Percentiles rank a stretch among this genome's conserved stretches.
These are phyloP conservation scores for Fusarium brevicatenulatum DNA, from an alignment of 2,329 filamentous ascomycete species.

Conservation along the genomic window DNA sequence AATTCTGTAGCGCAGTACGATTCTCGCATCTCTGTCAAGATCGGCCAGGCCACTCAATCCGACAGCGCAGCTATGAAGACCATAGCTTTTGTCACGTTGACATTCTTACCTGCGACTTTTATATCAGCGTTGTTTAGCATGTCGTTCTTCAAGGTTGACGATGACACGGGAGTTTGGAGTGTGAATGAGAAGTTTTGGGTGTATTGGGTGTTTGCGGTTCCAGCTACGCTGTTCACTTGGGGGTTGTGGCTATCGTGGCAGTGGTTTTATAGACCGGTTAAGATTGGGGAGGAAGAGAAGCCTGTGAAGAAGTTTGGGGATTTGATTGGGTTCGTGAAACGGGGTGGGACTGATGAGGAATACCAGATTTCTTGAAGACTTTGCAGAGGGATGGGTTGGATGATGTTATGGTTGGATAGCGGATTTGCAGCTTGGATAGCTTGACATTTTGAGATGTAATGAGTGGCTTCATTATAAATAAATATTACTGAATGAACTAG, in stretches of 20 bases:
- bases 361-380: neutral
- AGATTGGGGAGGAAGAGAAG: conserved; percentile 21
- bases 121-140: conserved; percentile 60
- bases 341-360: neutral
- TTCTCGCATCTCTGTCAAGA: conserved; percentile 50
- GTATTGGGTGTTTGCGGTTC: conserved; percentile 48
- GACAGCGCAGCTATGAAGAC: conserved; percentile 64
- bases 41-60: conserved; percentile 52
- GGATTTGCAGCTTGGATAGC: neutral
- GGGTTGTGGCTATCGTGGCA: conserved; percentile 36
- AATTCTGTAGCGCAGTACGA: conserved; percentile 57
- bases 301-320: neutral
- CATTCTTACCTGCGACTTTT: conserved; percentile 63
- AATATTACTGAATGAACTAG: too few relatives aligned
- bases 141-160: conserved; percentile 53
- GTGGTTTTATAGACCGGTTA: neutral
- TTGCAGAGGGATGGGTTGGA: too few relatives aligned
- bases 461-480: too few relatives aligned
- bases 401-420: neutral
- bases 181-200: conserved; percentile 50
- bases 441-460: too few relatives aligned
- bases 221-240: conserved; percentile 41
- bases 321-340: neutral
- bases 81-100: conserved; percentile 59
- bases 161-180: conserved; percentile 38